Evolutionary conservation across 2,329 filamentous ascomycete genomes (phyloP), one percentile per base, ranked within the genome.

Genomic region (Fusarium poae): DNA sequence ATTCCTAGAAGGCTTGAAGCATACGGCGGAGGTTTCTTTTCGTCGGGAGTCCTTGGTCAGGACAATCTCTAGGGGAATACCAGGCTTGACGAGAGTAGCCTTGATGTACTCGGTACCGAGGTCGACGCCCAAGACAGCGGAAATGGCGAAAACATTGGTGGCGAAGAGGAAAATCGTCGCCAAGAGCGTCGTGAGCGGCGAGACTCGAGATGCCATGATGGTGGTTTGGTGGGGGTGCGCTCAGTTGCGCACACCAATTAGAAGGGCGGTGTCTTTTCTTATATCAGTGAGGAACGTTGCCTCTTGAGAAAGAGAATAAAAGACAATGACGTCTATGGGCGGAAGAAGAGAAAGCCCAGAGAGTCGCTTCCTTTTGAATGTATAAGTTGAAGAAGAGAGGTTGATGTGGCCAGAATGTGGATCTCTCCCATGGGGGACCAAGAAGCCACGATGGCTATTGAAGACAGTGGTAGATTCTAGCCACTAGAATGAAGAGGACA

Each of bases 91-190:
- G 42, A 99, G 88, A 16, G 92, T 90, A 29, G 95, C 95, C 84
- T 98, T 99, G 83, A 99, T 92, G 82, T 97, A 97, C 79, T 97
- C 93, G 58, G 96, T 97, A 72, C 96, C 96, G 56, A 99, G 86
- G 81, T 99, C 96, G 75, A 99, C 88, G 68, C 96, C 96, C 23
- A 99, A 84, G 20, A 98, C 94, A 54, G 93, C 93, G 11, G 93
- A 83, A 50, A 82, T 81, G 27, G 86, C 86, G 42, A 85, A 81
- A 42, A 84, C 85, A 70, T 87, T 76, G 46, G 76, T 68, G n/a
- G 79, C 74, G 39, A 81, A 70, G 50, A 81, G 70, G 52, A 80
- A 75, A 54, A 80, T 56, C 54, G 75, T 77, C 68, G 79, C 79
- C 50, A 82, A 75, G 72, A 81, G 76, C 68, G 78, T 74, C 70